Percentiles rank a stretch among this genome's conserved stretches.
Evolutionary conservation across 1,139 yeast species (phyloP).

Genomic region (Yamadazyma taylorii): DNA sequence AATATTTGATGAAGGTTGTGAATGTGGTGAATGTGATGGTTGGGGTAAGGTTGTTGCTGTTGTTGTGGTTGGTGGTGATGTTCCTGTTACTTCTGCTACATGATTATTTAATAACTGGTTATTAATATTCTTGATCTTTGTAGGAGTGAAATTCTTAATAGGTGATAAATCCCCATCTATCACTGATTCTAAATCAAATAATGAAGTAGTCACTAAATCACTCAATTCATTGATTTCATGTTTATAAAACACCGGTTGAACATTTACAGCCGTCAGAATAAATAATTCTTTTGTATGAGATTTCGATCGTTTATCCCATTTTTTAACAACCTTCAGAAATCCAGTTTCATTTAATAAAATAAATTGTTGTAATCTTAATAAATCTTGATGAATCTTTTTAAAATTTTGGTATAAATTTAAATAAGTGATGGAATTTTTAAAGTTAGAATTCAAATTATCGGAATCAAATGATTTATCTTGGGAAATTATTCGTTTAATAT

Average conservation of each 20-base stretch:
- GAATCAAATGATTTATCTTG: slow-evolving; percentile 12
- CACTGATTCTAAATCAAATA: slow-evolving; percentile 83
- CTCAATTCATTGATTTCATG: slow-evolving; percentile 83
- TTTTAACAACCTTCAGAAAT: slow-evolving; percentile 88
- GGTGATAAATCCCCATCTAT: slow-evolving; percentile 66
- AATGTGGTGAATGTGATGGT: too few species aligned
- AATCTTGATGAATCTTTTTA: slow-evolving; percentile 84
- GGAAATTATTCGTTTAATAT: slow-evolving; percentile 29
- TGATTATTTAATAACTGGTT: slow-evolving; percentile 7
- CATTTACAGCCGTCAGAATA: slow-evolving; percentile 88
- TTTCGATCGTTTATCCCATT: slow-evolving; percentile 97
- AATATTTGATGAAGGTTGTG: too few species aligned
- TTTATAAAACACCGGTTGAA: slow-evolving; percentile 94
- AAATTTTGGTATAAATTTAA: slow-evolving; percentile 77
- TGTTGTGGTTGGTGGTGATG: too few species aligned
- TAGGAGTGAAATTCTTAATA: slow-evolving; percentile 15
- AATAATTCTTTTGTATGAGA: slow-evolving; percentile 92
- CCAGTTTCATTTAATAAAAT: slow-evolving; percentile 95
- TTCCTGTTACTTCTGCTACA: too few species aligned
- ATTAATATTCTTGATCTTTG: slow-evolving; percentile 2
- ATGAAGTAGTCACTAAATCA: slow-evolving; percentile 73
- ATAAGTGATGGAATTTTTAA: slow-evolving; percentile 44
- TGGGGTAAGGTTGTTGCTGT: too few species aligned
- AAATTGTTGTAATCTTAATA: slow-evolving; percentile 85
- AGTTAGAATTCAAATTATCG: slow-evolving; percentile 24